These are phyloP conservation scores for Neonectria hederae DNA, from an alignment of 2,329 filamentous ascomycete species.

Conservation along the genomic window DNA sequence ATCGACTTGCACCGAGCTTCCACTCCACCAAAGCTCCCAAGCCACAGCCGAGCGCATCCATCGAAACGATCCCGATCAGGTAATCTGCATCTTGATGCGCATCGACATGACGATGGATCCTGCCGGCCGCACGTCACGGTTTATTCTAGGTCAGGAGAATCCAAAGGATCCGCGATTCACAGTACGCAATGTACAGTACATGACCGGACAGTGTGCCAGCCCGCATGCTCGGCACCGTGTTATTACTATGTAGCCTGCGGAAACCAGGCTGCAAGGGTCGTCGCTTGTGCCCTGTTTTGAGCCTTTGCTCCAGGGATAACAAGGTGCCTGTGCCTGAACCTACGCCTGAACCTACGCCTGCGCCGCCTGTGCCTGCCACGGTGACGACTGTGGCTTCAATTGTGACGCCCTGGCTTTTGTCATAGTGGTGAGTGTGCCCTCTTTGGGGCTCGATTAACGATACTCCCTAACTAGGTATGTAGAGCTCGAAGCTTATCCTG, in stretches of 20 bases:
- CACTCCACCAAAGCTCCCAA: neutral
- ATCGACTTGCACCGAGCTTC: neutral
- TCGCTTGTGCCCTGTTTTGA: neutral
- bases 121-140: neutral
- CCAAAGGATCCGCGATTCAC: too few relatives aligned
- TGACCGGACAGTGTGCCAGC: neutral
- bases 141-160: too few relatives aligned
- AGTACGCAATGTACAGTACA: too few relatives aligned
- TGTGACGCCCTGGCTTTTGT: neutral
- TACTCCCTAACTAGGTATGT: neutral
- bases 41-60: neutral
- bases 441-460: conserved; percentile 5
- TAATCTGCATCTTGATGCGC: neutral
- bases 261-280: neutral
- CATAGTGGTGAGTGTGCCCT: neutral
- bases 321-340: neutral
- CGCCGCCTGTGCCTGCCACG: neutral
- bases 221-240: neutral
- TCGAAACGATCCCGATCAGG: neutral
- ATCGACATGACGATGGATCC: neutral
- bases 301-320: neutral
- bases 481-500: neutral
- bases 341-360: too few relatives aligned
- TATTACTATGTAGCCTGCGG: neutral
- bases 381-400: neutral